These are phyloP conservation scores for Psilocybe subaeruginosa DNA, from an alignment of 768 basidiomycete species.

Conservation along the genomic window DNA sequence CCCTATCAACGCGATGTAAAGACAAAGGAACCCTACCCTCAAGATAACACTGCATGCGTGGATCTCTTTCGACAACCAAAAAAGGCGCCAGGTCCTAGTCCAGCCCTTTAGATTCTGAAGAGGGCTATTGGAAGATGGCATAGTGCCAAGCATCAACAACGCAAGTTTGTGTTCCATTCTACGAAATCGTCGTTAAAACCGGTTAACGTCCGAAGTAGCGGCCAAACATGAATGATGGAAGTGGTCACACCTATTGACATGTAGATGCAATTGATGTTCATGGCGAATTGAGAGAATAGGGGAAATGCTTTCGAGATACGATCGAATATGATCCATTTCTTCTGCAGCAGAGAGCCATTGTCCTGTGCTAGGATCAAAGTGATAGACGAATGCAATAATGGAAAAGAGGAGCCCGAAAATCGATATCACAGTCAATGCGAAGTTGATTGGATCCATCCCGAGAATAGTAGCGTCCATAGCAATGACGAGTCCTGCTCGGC, in stretches of 20 bases:
- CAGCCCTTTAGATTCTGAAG: not conserved
- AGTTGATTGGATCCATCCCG: slow-evolving; percentile 19
- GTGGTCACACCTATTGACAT: slow-evolving; percentile 1
- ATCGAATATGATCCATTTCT: not conserved
- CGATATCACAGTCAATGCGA: slow-evolving; percentile 12
- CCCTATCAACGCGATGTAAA: not conserved
- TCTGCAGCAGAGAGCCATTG: not conserved
- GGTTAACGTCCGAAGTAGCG: not conserved
- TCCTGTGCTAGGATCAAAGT: slow-evolving; percentile 3
- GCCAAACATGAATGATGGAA: not conserved
- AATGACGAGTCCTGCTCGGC: not conserved
- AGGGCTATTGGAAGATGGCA: not conserved
- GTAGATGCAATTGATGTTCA: not conserved
- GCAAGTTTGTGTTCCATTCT: slow-evolving; percentile 1
- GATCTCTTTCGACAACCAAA: not conserved
- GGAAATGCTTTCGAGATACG: not conserved
- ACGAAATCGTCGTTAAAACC: not conserved
- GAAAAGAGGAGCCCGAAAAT: slow-evolving; percentile 8
- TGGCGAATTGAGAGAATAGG: too few relatives aligned
- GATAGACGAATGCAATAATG: slow-evolving; percentile 3
- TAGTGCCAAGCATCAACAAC: not conserved
- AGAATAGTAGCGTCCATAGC: slow-evolving; percentile 4
- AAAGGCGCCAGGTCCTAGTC: not conserved
- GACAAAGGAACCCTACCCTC: not conserved
- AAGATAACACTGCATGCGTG: not conserved